Base-by-base conservation (phyloP, 345 rosid genomes). In the Salix arbutifolia region DNA sequence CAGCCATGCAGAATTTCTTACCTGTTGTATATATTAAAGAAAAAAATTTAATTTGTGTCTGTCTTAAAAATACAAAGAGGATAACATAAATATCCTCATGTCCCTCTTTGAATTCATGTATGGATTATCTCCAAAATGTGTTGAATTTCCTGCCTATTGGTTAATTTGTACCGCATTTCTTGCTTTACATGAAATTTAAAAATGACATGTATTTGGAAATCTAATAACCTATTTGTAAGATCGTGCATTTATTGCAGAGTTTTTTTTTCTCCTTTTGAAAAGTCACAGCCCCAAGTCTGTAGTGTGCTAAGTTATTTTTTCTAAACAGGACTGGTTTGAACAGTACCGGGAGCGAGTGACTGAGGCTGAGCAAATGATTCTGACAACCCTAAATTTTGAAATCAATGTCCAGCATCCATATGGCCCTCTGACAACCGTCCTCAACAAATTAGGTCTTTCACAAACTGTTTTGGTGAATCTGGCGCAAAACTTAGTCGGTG, bases 281-380 rank as follows among this genome's bases (percentile, higher is more conserved):
- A 33, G 19, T 16, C 6, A 7, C 18, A 21, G 14, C 31, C 17
- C 60, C 31, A 30, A 69, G 52, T 60, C 81, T 74, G 53, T 52
- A 35, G 26, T 17, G 4, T 42, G 28, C 74, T 83, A 79, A 76
- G 65, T 10, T 53, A 62, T 21, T 65, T 84, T 18, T 76, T 56
- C 76, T 76, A 37, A 65, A 74, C 89, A 91, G 97, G 94, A 89
- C 73, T 91, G 97, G 97, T 90, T 90, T 84, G 97, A 91, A 80
- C 89, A 84, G 78, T 91, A 90, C 75, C 89, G 91, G 72, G 92
- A 90, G 64, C 88, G 88, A 62, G 89, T 89, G 73, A 78, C 33
- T 1, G 92, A 90, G 79, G 94, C 97, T 28, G 97, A 91, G 88
- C 94, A 89, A 82, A 87, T 90, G 88, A 86, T 91, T 72, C 70